A percentile compares a stretch with the other conserved stretches of the same genome.
Conservation (phyloP, 2,329 filamentous ascomycete species). For the Penicillium sp. region DNA sequence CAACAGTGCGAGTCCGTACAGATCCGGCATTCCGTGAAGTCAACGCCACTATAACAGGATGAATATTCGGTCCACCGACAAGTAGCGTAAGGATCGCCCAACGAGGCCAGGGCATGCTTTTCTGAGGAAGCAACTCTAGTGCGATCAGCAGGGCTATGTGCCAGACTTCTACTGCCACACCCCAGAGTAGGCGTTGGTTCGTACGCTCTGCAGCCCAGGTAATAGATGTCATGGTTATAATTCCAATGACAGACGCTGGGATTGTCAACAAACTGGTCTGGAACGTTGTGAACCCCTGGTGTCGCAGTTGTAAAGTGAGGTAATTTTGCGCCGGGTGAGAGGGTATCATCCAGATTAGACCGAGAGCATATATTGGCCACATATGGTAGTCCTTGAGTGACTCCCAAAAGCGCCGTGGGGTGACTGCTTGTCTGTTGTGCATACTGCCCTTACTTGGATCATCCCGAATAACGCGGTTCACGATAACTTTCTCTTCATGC, state of each 20-base stretch:
- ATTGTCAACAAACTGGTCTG: conserved; percentile 53
- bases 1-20: conserved; percentile 37
- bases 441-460: conserved; percentile 55
- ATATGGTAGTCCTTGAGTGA: conserved; percentile 52
- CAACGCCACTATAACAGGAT: conserved; percentile 47
- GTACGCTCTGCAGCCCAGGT: conserved; percentile 53
- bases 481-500: conserved; percentile 64
- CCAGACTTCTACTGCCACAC: conserved; percentile 43
- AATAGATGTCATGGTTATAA: conserved; percentile 52
- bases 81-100: conserved; percentile 53
- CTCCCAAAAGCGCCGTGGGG: conserved; percentile 43
- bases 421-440: conserved; percentile 55
- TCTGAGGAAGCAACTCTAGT: conserved; percentile 45
- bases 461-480: conserved; percentile 57
- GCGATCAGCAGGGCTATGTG: conserved; percentile 42
- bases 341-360: conserved; percentile 38
- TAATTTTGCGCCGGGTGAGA: conserved; percentile 24
- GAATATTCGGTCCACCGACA: conserved; percentile 54
- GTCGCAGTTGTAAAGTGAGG: conserved; percentile 40
- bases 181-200: conserved; percentile 52
- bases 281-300: conserved; percentile 52
- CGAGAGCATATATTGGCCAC: conserved; percentile 53
- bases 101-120: conserved; percentile 50
- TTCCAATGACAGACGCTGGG: conserved; percentile 52
- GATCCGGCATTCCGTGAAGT: conserved; percentile 36